Percentiles rank a stretch among this genome's conserved stretches.
phyloP scores from a whole-genome alignment of 768 basidiomycete species.

The Panellus pusillus region DNA sequence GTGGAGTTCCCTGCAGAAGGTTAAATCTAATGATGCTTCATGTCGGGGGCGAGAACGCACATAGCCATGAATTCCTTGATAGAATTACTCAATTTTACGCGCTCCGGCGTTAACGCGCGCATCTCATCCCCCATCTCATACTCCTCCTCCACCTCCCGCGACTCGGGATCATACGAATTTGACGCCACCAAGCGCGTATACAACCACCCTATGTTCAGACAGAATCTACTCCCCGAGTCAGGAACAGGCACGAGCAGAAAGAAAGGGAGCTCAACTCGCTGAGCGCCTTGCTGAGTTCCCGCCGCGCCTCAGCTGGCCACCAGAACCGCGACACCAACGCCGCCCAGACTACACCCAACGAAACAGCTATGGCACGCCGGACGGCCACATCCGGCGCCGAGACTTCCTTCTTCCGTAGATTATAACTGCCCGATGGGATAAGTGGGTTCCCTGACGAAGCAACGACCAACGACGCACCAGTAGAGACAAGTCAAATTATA shows the following conservation, averaged over 20 bases:
- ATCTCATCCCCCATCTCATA: slow-evolving; percentile 25
- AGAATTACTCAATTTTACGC: slow-evolving; percentile 55
- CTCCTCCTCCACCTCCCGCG: slow-evolving; percentile 28
- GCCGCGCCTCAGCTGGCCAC: slow-evolving; percentile 95
- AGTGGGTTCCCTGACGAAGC: background rate
- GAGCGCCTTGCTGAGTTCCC: slow-evolving; percentile 80
- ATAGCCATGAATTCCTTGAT: slow-evolving; percentile 91
- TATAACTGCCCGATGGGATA: slow-evolving; percentile 56
- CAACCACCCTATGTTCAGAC: slow-evolving; percentile 90
- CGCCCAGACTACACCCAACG: slow-evolving; percentile 86
- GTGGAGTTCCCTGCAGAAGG: slow-evolving; percentile 78
- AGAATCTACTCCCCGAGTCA: slow-evolving; percentile 61
- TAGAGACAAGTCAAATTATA: slow-evolving; percentile 86
- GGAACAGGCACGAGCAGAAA: background rate
- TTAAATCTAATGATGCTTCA: background rate
- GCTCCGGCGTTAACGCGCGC: slow-evolving; percentile 34
- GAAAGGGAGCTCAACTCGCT: slow-evolving; percentile 62
- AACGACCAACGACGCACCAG: slow-evolving; percentile 44
- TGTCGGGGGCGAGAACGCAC: slow-evolving; percentile 40
- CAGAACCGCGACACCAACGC: slow-evolving; percentile 84
- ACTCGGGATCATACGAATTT: slow-evolving; percentile 71
- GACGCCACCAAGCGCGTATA: slow-evolving; percentile 90
- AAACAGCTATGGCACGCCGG: slow-evolving; percentile 79
- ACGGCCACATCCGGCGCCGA: slow-evolving; percentile 70
- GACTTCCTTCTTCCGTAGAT: slow-evolving; percentile 61